These are phyloP conservation scores for Xylariaceae sp. DNA, from an alignment of 2,329 filamentous ascomycete species.

Conservation along the genomic window DNA sequence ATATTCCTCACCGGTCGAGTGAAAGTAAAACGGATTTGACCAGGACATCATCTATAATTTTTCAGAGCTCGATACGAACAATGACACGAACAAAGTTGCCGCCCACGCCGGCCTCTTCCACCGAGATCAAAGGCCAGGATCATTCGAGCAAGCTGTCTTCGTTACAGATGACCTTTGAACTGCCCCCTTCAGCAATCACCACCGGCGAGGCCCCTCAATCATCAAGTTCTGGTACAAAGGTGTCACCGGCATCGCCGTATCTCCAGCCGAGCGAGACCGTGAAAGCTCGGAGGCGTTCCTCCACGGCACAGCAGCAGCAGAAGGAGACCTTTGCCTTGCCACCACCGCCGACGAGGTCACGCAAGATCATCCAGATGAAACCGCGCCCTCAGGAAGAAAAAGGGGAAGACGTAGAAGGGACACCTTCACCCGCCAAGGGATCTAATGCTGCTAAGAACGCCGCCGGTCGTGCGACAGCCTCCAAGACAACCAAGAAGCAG, in stretches of 20 bases:
- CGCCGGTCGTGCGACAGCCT: constrained; percentile 29
- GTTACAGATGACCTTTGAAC: constrained; percentile 73
- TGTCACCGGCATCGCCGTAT: constrained; percentile 45
- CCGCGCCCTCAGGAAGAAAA: constrained; percentile 57
- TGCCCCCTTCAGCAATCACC: constrained; percentile 76
- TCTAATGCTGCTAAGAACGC: constrained; percentile 28
- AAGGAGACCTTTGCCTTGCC: constrained; percentile 80
- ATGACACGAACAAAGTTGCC: constrained; percentile 74
- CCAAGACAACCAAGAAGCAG: constrained; percentile 68
- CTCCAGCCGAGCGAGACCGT: constrained; percentile 56
- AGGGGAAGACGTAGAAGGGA: constrained; percentile 39
- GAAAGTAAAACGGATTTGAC: too few relatives aligned
- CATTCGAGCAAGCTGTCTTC: constrained; percentile 64
- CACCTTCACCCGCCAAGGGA: constrained; percentile 29
- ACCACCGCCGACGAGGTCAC: constrained; percentile 87
- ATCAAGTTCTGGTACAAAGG: constrained; percentile 49
- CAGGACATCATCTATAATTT: too few relatives aligned
- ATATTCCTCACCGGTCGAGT: not conserved
- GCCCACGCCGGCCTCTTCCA: constrained; percentile 80
- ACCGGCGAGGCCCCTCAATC: constrained; percentile 13
- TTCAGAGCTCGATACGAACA: constrained; percentile 16
- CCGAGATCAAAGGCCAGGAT: constrained; percentile 78
- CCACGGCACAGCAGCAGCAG: constrained; percentile 53
- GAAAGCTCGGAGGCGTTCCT: constrained; percentile 60
- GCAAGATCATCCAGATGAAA: constrained; percentile 99